Evolutionary conservation across 2,329 filamentous ascomycete species (phyloP), one percentile per base, ranked within the genome.

Genomic region (Eutypa lata): DNA sequence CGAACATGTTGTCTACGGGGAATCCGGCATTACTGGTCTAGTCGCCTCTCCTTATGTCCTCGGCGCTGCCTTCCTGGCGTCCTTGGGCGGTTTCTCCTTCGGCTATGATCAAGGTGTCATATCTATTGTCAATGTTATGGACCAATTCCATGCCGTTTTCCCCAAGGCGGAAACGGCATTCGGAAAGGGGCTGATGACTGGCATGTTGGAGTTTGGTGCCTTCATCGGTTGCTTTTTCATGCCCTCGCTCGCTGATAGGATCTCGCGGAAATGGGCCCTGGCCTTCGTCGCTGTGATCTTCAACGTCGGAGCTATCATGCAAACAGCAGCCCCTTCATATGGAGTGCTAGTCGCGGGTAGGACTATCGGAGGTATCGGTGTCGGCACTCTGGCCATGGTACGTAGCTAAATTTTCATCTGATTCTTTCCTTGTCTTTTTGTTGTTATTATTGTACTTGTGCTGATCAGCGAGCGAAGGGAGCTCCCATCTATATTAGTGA

Each of bases 1-100:
- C 38, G 48, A 37, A 26, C 48, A 19, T 35, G 37, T 37, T 26
- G 37, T 11, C 26, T 50, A 18, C 43, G 38, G 40, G 37, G 37
- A 16, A 18, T 43, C 6, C 19, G 43, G 16, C 45, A 37, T 18
- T 43, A 26, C 38, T 38, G 48, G 16, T 31, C 26, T 31, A 10
- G 26, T 31, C 26, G 26, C 6, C 26, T 31, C 26, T 5, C 66
- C 69, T 0, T 76, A 70, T 49, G 71, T 76, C n/a, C 68, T 74
- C 16, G 71, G 71, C 16, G 73, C 72, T 7, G 73, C 73, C 0
- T 63, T 76, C 13, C 61, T 76, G 13, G 74, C 74, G 0, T 73
- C 68, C 3, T 62, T 77, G 28, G 73, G 70, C 66, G 72, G 80
- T 73, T 7, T 81, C 76, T 8, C 76, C 72, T 52, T 74, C 53